These are phyloP conservation scores for Rubia yunnanensis DNA, from an alignment of 257 asterid genomes.

Conservation along the genomic window DNA sequence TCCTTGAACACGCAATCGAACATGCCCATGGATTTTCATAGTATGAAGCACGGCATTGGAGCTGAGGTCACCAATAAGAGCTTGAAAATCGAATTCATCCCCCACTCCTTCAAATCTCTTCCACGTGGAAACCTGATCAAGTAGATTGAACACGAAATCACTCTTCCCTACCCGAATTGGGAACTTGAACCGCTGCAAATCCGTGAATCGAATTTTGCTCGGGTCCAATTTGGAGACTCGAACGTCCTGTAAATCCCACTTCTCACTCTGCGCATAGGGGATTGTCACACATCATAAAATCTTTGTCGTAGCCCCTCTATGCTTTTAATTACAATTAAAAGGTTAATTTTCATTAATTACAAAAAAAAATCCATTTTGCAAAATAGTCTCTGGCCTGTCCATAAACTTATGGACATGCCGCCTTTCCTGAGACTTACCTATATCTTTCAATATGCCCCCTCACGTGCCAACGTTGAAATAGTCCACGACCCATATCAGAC, in stretches of 20 bases:
- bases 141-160: constrained; percentile 40
- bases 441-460: too few species aligned
- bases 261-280: too few species aligned
- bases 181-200: constrained; percentile 35
- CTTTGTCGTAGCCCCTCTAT: too few species aligned
- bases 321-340: too few species aligned
- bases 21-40: constrained; percentile 60
- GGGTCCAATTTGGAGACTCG: constrained; percentile 47
- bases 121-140: constrained; percentile 51
- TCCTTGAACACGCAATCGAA: constrained; percentile 44
- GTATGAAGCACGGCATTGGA: constrained; percentile 37
- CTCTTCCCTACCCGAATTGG: constrained; percentile 41
- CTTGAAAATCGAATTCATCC: constrained; percentile 39
- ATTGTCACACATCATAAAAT: too few species aligned
- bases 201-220: constrained; percentile 34
- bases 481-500: too few species aligned
- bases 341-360: too few species aligned
- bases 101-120: constrained; percentile 24
- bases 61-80: constrained; percentile 34
- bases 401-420: too few species aligned
- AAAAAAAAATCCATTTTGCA: too few species aligned
- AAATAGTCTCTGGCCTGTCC: too few species aligned
- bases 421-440: too few species aligned
- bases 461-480: too few species aligned
- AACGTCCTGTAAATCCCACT: constrained; percentile 52